Evolutionary conservation across 495 filamentous ascomycete species (phyloP).

Genomic region (Stereocaulon alpinum): DNA sequence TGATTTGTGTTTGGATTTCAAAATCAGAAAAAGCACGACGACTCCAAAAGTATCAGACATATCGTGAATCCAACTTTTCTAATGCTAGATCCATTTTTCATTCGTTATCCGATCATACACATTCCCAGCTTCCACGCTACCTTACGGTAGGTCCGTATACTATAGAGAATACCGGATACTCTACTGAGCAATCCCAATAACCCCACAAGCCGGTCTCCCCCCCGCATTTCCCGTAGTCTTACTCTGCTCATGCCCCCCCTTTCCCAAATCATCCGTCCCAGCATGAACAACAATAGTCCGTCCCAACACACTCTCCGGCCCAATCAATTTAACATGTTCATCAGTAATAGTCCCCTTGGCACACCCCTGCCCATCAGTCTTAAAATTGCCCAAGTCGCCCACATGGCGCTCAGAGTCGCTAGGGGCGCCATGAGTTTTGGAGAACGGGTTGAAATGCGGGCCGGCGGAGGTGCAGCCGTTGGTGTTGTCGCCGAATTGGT

Average conservation of each 20-base stretch:
- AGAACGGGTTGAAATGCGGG: conserved; percentile 94
- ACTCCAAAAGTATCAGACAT: no score
- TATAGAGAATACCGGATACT: no score
- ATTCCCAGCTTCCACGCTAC: no score
- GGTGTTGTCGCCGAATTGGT: conserved; percentile 99
- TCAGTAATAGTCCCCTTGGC: conserved; percentile 66
- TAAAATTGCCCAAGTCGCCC: conserved; percentile 93
- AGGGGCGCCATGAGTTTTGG: conserved; percentile 86
- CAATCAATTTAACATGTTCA: conserved; percentile 83
- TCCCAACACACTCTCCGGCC: conserved; percentile 88
- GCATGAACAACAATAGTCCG: conserved; percentile 90
- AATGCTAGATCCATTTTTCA: no score
- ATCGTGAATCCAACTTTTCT: no score
- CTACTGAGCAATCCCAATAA: conserved; percentile 21
- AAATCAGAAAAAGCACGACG: no score
- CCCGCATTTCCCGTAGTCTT: conserved; percentile 98
- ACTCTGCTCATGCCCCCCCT: conserved; percentile 80
- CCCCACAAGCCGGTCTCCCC: conserved; percentile 81
- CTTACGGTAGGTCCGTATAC: no score
- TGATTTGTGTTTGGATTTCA: background rate
- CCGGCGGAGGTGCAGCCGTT: conserved; percentile 98
- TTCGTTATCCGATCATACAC: no score
- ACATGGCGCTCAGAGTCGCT: conserved; percentile 77
- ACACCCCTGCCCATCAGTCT: conserved; percentile 86
- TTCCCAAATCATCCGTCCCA: conserved; percentile 91